Evolutionary conservation across 2,329 filamentous ascomycete species (phyloP).

Genomic region (Arthrobotrys musiformis): DNA sequence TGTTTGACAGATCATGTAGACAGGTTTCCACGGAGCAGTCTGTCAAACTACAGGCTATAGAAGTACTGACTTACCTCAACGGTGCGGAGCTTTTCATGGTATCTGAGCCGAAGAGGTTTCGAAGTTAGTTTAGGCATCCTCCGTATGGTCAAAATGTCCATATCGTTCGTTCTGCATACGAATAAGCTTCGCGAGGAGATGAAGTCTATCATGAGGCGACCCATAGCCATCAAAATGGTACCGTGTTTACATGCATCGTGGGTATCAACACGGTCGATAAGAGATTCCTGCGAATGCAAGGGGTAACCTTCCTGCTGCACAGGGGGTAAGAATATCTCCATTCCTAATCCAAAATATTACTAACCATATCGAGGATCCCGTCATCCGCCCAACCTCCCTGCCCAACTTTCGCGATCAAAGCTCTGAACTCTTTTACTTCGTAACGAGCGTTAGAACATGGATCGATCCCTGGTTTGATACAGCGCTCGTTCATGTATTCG

Average conservation of each 20-base stretch:
- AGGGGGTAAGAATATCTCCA: not conserved
- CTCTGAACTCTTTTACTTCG: not conserved
- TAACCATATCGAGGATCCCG: not conserved
- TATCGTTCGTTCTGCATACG: too few relatives aligned
- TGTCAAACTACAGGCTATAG: not conserved
- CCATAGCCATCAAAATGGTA: too few relatives aligned
- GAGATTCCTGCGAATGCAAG: not conserved
- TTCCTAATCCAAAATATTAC: not conserved
- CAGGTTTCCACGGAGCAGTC: not conserved
- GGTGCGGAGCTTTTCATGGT: too few relatives aligned
- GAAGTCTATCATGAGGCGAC: too few relatives aligned
- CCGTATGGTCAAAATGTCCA: too few relatives aligned
- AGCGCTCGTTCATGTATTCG: not conserved
- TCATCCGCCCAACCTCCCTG: not conserved
- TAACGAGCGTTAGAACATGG: not conserved
- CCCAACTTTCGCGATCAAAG: not conserved
- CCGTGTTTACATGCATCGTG: too few relatives aligned
- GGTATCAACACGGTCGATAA: not conserved
- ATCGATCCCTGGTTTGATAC: not conserved
- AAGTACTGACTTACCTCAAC: too few relatives aligned
- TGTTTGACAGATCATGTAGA: not conserved
- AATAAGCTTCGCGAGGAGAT: too few relatives aligned
- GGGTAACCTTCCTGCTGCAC: not conserved
- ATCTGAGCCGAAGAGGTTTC: too few relatives aligned
- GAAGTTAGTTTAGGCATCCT: too few relatives aligned